phyloP scores from a whole-genome alignment of 176 grass and related monocot species.

The Themeda triandra region DNA sequence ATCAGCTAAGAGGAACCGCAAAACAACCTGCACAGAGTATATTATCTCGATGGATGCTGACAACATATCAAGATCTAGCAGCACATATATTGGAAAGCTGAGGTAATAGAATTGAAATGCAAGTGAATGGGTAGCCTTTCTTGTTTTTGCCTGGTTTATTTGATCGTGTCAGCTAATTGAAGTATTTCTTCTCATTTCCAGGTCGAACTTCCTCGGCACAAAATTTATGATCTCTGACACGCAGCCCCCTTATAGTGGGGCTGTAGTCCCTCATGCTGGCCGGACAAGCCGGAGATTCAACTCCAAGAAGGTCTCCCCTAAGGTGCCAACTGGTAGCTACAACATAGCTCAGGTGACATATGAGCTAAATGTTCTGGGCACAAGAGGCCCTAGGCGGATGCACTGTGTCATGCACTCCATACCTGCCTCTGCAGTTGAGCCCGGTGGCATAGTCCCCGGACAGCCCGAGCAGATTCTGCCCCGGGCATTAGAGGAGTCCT shows the following conservation, averaged over 20 bases:
- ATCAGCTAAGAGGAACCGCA: slow-evolving; percentile 87
- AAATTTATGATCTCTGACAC: slow-evolving; percentile 93
- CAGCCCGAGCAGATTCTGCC: slow-evolving; percentile 76
- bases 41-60: slow-evolving; percentile 80
- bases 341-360: slow-evolving; percentile 83
- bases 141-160: background rate
- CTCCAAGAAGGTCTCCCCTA: slow-evolving; percentile 91
- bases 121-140: background rate
- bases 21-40: slow-evolving; percentile 89
- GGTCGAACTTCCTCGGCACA: slow-evolving; percentile 95
- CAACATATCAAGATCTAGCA: slow-evolving; percentile 90
- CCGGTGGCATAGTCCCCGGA: slow-evolving; percentile 67
- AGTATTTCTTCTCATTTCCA: slow-evolving; percentile 29
- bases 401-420: slow-evolving; percentile 93
- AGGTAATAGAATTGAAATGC: slow-evolving; percentile 42
- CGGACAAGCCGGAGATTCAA: slow-evolving; percentile 67
- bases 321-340: slow-evolving; percentile 85
- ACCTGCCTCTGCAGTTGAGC: slow-evolving; percentile 72
- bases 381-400: slow-evolving; percentile 90
- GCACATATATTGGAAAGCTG: slow-evolving; percentile 93
- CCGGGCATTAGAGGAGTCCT: slow-evolving; percentile 66
- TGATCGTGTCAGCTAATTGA: background rate
- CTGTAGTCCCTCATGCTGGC: slow-evolving; percentile 38
- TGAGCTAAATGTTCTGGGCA: slow-evolving; percentile 94
- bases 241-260: slow-evolving; percentile 68